Conservation (phyloP, 805 yeast species). For the Teunomyces stri region DNA sequence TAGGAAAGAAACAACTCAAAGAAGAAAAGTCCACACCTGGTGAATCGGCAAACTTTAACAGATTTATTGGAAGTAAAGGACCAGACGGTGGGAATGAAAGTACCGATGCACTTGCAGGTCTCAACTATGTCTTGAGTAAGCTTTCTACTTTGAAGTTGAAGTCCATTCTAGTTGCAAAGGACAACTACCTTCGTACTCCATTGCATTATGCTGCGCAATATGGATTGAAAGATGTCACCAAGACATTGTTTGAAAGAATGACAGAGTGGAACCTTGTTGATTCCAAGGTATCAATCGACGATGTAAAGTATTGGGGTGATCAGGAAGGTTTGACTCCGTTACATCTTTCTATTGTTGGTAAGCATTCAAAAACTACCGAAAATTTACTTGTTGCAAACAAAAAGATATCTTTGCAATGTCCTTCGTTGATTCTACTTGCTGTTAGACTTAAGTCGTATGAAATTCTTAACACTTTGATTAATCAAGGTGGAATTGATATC, state of each 20-base stretch:
- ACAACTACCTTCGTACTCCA: constrained; percentile 78
- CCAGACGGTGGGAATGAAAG: constrained; percentile 54
- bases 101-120: constrained; percentile 46
- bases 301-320: constrained; percentile 63
- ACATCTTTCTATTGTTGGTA: constrained; percentile 78
- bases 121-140: constrained; percentile 55
- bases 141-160: constrained; percentile 25
- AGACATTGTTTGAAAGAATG: constrained; percentile 52
- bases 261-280: constrained; percentile 60
- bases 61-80: constrained; percentile 29
- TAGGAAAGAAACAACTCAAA: constrained; percentile 59
- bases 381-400: constrained; percentile 51
- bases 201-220: constrained; percentile 87
- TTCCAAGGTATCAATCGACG: constrained; percentile 51
- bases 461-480: constrained; percentile 52
- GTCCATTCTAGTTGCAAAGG: constrained; percentile 55
- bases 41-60: constrained; percentile 24
- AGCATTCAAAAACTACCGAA: constrained; percentile 73
- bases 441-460: constrained; percentile 61
- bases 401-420: constrained; percentile 44
- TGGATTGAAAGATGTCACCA: constrained; percentile 67
- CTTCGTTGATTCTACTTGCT: constrained; percentile 62
- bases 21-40: constrained; percentile 45
- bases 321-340: constrained; percentile 78
- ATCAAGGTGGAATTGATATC: constrained; percentile 58